Percentiles rank a stretch among this genome's conserved stretches.
Conservation (phyloP, 129 eudicot genomes). For the Saussurea involucrata region DNA sequence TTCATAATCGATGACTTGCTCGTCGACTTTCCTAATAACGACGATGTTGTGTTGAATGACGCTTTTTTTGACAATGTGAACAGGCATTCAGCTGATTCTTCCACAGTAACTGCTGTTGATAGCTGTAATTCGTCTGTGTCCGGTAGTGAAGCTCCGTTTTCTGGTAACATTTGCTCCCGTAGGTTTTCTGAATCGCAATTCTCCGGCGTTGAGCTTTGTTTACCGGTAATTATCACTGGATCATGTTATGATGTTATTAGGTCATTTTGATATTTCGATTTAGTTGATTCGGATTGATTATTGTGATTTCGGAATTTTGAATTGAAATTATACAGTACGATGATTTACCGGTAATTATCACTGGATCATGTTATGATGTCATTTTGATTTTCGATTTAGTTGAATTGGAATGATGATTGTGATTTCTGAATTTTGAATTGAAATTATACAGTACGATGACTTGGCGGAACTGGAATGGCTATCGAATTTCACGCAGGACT, state of each 20-base stretch:
- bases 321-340: background rate
- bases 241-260: background rate
- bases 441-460: slow-evolving; percentile 65
- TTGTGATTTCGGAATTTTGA: background rate
- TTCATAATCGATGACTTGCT: slow-evolving; percentile 68
- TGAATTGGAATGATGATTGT: background rate
- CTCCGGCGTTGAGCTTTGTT: slow-evolving; percentile 57
- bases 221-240: slow-evolving; percentile 61
- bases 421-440: background rate
- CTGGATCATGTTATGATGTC: background rate
- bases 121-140: slow-evolving; percentile 82
- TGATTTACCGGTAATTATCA: slow-evolving; percentile 69
- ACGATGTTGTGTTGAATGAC: slow-evolving; percentile 58
- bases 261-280: background rate
- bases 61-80: slow-evolving; percentile 47
- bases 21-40: slow-evolving; percentile 62
- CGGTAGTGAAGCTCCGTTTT: slow-evolving; percentile 43
- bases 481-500: slow-evolving; percentile 77
- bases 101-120: slow-evolving; percentile 28
- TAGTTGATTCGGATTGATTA: background rate
- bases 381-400: background rate
- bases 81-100: slow-evolving; percentile 48
- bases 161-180: slow-evolving; percentile 42
- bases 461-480: slow-evolving; percentile 96
- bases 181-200: slow-evolving; percentile 58